phyloP scores from a whole-genome alignment of 1,284 basidiomycete genomes.

The Peniophora sp. region DNA sequence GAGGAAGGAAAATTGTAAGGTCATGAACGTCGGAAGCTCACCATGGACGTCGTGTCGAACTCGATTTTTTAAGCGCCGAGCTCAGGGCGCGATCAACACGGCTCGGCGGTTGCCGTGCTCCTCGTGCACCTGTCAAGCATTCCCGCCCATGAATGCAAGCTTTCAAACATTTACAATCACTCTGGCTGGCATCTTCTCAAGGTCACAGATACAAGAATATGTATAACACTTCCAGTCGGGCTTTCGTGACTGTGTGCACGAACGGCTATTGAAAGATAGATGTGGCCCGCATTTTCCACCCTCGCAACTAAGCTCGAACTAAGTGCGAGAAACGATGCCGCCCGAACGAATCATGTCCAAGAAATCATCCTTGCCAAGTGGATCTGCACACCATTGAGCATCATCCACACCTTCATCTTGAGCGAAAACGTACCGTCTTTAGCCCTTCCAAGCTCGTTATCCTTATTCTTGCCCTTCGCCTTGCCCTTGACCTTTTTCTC shows the following conservation, averaged over 20 bases:
- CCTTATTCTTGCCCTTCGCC: slow-evolving; percentile 44
- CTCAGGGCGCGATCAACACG: too few species aligned
- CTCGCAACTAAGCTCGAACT: too few species aligned
- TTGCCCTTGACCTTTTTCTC: slow-evolving; percentile 36
- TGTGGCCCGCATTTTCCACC: too few species aligned
- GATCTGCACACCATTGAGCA: slow-evolving; percentile 23
- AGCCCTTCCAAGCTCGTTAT: slow-evolving; percentile 40
- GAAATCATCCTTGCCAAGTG: slow-evolving; percentile 62
- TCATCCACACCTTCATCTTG: not conserved
- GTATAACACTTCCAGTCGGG: too few species aligned
- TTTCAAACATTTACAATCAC: too few species aligned
- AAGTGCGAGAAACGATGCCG: slow-evolving; percentile 28
- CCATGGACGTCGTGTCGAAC: not conserved
- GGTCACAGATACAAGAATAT: too few species aligned
- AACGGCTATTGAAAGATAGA: too few species aligned
- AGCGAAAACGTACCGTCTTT: slow-evolving; percentile 42
- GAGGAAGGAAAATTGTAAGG: slow-evolving; percentile 20
- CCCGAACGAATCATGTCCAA: slow-evolving; percentile 75
- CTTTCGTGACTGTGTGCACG: too few species aligned
- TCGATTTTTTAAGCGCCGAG: not conserved
- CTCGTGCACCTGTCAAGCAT: too few species aligned
- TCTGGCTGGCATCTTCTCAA: too few species aligned
- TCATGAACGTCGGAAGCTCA: slow-evolving; percentile 8
- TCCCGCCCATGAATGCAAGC: too few species aligned
- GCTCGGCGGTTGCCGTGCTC: too few species aligned